phyloP scores from a whole-genome alignment of 2,329 filamentous ascomycete genomes.

The Neopestalotiopsis sp. region DNA sequence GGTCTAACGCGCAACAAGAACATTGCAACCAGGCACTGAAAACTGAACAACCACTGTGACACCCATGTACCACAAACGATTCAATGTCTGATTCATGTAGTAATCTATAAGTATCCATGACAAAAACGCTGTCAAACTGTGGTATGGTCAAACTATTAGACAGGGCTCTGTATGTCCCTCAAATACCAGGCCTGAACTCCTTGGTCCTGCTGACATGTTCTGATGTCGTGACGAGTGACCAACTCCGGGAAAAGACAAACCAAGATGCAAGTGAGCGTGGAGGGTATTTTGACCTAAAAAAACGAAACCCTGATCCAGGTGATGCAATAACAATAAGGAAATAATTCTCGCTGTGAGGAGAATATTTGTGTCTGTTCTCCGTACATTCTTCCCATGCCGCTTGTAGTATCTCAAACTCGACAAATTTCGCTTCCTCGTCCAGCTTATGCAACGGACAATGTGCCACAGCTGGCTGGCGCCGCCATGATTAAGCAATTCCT shows the following conservation, averaged over 20 bases:
- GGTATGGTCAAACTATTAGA: not conserved
- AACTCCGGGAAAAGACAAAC: slow-evolving; percentile 10
- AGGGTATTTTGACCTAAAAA: slow-evolving; percentile 8
- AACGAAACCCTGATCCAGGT: not conserved
- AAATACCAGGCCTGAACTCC: slow-evolving; percentile 2
- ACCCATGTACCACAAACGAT: not conserved
- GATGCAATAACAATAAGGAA: slow-evolving; percentile 9
- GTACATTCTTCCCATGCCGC: not conserved
- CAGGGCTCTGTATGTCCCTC: not conserved
- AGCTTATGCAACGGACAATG: not conserved
- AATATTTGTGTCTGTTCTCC: not conserved
- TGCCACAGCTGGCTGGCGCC: not conserved
- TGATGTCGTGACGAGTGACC: not conserved
- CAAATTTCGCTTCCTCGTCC: not conserved
- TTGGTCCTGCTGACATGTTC: not conserved
- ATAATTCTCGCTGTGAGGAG: not conserved
- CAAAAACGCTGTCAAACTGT: not conserved
- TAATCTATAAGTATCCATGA: not conserved
- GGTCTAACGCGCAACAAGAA: no score
- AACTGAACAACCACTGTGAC: not conserved
- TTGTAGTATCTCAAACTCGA: not conserved
- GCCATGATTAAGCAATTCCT: not conserved
- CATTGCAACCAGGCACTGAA: no score
- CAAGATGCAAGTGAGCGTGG: slow-evolving; percentile 12
- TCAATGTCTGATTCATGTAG: not conserved